These are phyloP conservation scores for Penicillium arizonense DNA, from an alignment of 495 filamentous ascomycete genomes.

Conservation along the genomic window DNA sequence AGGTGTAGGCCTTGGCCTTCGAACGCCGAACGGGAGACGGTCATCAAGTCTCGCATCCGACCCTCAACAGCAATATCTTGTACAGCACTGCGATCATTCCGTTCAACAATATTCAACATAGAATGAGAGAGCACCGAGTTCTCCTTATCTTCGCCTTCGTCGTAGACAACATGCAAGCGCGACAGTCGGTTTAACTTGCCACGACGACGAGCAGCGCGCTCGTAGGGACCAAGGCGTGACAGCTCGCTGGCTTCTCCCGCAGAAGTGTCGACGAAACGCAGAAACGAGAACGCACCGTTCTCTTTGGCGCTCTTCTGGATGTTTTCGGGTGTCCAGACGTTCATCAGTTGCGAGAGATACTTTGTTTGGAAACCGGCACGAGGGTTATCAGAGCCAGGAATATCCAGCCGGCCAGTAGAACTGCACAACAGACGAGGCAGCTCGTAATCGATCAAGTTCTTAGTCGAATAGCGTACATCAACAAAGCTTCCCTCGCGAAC, in stretches of 20 bases:
- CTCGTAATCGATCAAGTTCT: constrained; percentile 79
- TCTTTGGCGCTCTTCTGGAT: constrained; percentile 57
- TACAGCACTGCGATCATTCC: constrained; percentile 63
- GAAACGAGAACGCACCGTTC: constrained; percentile 77
- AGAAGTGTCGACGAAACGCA: constrained; percentile 81
- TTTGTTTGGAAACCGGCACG: constrained; percentile 73
- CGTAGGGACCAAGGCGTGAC: constrained; percentile 59
- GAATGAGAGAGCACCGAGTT: constrained; percentile 66
- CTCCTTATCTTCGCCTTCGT: constrained; percentile 41
- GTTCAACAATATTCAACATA: constrained; percentile 74
- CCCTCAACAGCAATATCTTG: constrained; percentile 71
- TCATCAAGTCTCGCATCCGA: constrained; percentile 71
- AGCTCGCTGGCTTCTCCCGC: constrained; percentile 64
- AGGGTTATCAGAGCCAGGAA: constrained; percentile 71
- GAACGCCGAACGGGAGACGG: constrained; percentile 67
- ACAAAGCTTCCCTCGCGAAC: constrained; percentile 81
- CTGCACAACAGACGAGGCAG: constrained; percentile 77
- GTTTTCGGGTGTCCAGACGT: constrained; percentile 83
- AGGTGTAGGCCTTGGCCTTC: constrained; percentile 65
- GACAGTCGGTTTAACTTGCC: constrained; percentile 46
- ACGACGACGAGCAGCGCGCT: constrained; percentile 61
- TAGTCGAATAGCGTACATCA: constrained; percentile 81
- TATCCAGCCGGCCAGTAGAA: constrained; percentile 70
- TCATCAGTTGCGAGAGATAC: constrained; percentile 75
- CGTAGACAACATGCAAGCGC: constrained; percentile 57